Evolutionary conservation across 2,329 filamentous ascomycete genomes (phyloP).

Genomic region (Nakataea oryzae): DNA sequence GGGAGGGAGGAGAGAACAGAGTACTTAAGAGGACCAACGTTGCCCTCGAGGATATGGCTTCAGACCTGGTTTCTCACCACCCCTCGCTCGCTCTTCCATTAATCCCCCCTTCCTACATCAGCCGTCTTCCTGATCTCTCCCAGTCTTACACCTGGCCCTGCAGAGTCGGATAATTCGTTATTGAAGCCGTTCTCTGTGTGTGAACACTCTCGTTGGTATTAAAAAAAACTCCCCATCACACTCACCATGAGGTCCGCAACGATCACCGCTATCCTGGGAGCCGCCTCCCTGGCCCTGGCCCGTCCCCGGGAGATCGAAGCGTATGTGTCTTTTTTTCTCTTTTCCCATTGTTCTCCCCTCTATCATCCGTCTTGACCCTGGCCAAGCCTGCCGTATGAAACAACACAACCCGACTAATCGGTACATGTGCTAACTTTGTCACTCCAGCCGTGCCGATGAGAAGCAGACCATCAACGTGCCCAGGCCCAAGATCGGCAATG

Average conservation of each 20-base stretch:
- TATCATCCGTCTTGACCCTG: not conserved
- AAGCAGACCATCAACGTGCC: constrained; percentile 12
- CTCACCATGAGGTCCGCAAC: constrained; percentile 4
- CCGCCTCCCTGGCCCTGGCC: not conserved
- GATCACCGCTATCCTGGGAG: constrained; percentile 13
- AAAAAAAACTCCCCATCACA: not conserved
- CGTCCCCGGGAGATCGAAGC: not conserved
- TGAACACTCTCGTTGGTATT: not conserved
- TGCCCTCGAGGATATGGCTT: not conserved
- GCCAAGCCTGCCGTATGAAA: constrained; percentile 21
- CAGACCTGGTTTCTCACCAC: not conserved
- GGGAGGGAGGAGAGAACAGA: not conserved
- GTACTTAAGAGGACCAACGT: not conserved
- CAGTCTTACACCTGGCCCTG: not conserved
- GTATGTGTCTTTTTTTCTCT: not conserved
- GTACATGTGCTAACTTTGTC: constrained; percentile 15
- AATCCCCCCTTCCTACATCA: not conserved
- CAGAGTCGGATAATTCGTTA: not conserved
- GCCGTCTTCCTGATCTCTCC: not conserved
- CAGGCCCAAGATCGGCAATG: constrained; percentile 14
- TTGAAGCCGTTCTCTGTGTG: not conserved
- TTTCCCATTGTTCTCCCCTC: not conserved
- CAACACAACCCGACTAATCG: constrained; percentile 11
- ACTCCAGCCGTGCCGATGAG: constrained; percentile 13
- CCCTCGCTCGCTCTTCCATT: not conserved